Evolutionary conservation across 768 basidiomycete species (phyloP).

Genomic region (Boletus tomentosulus): DNA sequence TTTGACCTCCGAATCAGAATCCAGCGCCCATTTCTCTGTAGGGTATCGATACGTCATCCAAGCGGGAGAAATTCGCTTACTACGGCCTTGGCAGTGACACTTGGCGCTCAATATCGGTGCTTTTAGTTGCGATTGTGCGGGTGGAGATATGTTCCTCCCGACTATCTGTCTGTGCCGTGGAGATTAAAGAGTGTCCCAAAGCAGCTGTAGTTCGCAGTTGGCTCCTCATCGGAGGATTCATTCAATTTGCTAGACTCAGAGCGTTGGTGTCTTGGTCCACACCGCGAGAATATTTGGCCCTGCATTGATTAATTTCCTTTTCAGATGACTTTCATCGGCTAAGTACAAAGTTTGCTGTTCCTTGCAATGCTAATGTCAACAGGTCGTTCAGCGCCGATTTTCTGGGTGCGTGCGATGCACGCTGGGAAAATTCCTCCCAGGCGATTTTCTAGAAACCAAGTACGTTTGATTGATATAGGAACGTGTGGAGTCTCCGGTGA

Average conservation of each 20-base stretch:
- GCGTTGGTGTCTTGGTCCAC: no score
- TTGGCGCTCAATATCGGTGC: not conserved
- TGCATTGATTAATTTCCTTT: not conserved
- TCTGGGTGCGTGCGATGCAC: not conserved
- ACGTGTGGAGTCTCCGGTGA: not conserved
- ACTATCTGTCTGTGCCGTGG: not conserved
- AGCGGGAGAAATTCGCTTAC: no score
- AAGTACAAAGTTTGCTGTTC: not conserved
- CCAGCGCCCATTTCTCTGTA: no score
- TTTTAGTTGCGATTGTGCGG: not conserved
- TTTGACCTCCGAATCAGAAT: no score
- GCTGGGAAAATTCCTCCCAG: not conserved
- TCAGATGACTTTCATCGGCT: not conserved
- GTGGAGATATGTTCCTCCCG: not conserved
- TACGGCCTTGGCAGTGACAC: not conserved
- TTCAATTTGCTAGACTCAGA: no score
- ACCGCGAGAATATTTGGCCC: no score
- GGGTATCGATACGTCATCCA: no score
- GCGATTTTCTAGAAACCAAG: not conserved
- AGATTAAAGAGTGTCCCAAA: not conserved
- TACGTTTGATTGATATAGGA: not conserved
- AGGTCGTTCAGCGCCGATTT: not conserved
- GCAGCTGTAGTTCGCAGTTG: no score
- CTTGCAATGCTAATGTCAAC: not conserved
- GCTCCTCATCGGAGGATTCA: no score